Base-by-base conservation (phyloP, 2,329 filamentous ascomycete species). In the Exutisphaerella laricina region DNA sequence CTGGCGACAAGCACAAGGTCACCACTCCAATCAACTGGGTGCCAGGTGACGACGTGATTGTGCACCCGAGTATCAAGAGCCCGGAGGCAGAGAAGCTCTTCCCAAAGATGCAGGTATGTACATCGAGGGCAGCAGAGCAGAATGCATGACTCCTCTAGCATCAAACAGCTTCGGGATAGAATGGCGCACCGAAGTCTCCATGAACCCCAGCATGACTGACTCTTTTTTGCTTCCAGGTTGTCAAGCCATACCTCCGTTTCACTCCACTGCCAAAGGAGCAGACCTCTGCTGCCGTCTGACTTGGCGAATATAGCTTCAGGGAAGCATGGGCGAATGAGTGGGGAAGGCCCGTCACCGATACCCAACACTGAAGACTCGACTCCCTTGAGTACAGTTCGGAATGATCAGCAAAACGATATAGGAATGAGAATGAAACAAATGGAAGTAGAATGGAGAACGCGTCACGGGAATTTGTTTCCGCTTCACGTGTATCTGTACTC, bases 1-100 rank as follows among this genome's bases (percentile, higher is more conserved):
- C 71, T 12, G 77, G 75, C 43, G 77, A 81, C 65, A 77, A 77
- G 69, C 67, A 78, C 67, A 66, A 69, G 45, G 64, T 80, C 53
- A 78, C 76, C 39, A 80, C 77, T 3, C 77, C 77, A 16, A 78
- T 81, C 60, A 78, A 80, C 67, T 79, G 75, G 75, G 64, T 77
- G 3, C 73, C 73, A 38, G 70, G 60, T 47, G 73, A 78, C 55
- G 76, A 80, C 60, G 77, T 80, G 50, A 80, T 80, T 56, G 77
- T 81, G 31, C 75, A 78, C 62, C 77, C 77, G 41, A 65, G 63
- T 51, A 70, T 80, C 59, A 76, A 71, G 64, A 77, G 72, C 56
- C 74, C 77, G 44, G 67, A 77, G 58, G 77, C 76, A 18, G 74
- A 78, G 68, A 70, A 72, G 54, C 66, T 77, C 41, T 80, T 77